Base-by-base conservation (phyloP, 2,329 filamentous ascomycete genomes). In the Podosphaera fusca region DNA sequence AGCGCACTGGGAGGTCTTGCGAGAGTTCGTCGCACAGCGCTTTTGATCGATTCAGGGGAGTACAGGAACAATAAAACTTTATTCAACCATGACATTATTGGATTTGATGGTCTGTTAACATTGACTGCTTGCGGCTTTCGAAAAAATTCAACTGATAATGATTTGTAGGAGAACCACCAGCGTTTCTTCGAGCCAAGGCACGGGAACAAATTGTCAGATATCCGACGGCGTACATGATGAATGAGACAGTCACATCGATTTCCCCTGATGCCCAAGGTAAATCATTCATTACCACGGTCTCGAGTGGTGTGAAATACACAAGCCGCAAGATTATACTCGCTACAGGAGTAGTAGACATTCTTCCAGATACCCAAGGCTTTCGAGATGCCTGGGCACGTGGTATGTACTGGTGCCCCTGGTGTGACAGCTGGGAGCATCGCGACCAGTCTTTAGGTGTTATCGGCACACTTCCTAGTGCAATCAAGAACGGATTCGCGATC, bases 391-490 rank as follows among this genome's bases (percentile, higher is more conserved):
- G 50, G 50, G 50, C 29, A 35, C 50, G 50, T 53, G 50, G 50
- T 12, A 53, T 53, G 50, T 53, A 36, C 50, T 53, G 50, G 50
- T 53, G 50, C 35, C 29, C 33, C 5, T 53, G 50, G 50, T 53
- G 50, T 21, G 50, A 53, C 35, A 53, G 50, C 21, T 53, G 50
- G 50, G 50, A 53, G 50, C 50, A 53, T 21, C 50, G 50, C 33
- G 50, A 53, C 21, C 50, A 53, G 34, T 35, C 31, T 12, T 33
- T 53, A 1, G 50, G 50, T n/a, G 21, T 53, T 14, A 34, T 53
- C 3, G 31, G 30, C 10, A n/a, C 50, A 8, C 9, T 53, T 21
- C 8, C 31, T 10, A 36, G 35, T 53, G 33, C 33, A 21, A 36
- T 53, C n/a, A 12, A n/a, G 12, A 14, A 12, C 35, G n/a, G 12